Conservation (phyloP, 2,329 filamentous ascomycete species). For the Xylariaceae sp. region DNA sequence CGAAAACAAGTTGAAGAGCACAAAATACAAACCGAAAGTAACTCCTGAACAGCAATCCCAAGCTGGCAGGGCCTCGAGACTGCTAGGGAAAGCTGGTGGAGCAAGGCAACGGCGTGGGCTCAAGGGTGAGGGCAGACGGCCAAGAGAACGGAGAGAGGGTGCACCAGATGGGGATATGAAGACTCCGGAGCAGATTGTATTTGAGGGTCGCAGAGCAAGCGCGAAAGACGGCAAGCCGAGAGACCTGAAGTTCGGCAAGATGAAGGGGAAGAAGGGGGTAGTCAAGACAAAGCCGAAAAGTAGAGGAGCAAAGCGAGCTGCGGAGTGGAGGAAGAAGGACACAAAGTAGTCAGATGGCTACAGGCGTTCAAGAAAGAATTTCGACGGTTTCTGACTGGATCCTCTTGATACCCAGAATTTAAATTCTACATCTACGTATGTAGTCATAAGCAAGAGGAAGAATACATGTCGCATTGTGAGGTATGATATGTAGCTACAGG, state of each 20-base stretch:
- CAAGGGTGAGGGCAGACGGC: constrained; percentile 32
- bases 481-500: neutral
- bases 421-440: neutral
- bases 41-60: constrained; percentile 71
- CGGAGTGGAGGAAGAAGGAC: constrained; percentile 38
- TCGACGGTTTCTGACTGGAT: neutral
- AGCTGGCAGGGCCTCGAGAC: constrained; percentile 72
- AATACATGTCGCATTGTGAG: too few species aligned
- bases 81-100: constrained; percentile 72
- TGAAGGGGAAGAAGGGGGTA: constrained; percentile 53
- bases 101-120: constrained; percentile 45
- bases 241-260: constrained; percentile 60
- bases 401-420: neutral
- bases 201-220: constrained; percentile 78
- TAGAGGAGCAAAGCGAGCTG: constrained; percentile 37
- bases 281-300: constrained; percentile 31
- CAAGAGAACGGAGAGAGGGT: constrained; percentile 28
- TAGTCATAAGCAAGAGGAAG: neutral
- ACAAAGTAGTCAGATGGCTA: constrained; percentile 17
- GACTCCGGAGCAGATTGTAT: constrained; percentile 72
- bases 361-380: neutral
- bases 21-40: constrained; percentile 69
- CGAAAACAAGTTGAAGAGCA: constrained; percentile 42
- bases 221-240: constrained; percentile 65
- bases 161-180: constrained; percentile 42